Evolutionary conservation across 495 filamentous ascomycete species (phyloP).

Genomic region (Trichoderma erinaceum): DNA sequence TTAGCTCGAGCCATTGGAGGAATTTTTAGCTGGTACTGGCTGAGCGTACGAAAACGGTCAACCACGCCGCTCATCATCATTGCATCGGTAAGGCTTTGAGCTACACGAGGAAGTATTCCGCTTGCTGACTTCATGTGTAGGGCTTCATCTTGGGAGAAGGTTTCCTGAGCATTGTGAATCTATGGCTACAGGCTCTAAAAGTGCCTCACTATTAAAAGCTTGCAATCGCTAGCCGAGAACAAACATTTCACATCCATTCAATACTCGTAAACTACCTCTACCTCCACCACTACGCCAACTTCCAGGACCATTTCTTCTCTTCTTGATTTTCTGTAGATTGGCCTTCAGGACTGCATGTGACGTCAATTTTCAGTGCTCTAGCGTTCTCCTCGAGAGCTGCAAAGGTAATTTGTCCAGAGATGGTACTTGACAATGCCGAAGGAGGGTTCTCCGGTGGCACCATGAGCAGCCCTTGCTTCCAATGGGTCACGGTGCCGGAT

Average conservation of each 20-base stretch:
- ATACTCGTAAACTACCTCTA: neutral
- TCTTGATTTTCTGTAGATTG: neutral
- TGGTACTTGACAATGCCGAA: conserved; percentile 26
- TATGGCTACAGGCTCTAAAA: conserved; percentile 69
- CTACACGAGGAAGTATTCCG: neutral
- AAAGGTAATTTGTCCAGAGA: conserved; percentile 43
- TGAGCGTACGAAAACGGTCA: conserved; percentile 39
- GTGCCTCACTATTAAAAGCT: conserved; percentile 66
- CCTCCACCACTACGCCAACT: neutral
- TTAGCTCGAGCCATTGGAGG: conserved; percentile 84
- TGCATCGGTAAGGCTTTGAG: conserved; percentile 42
- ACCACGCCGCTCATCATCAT: conserved; percentile 54
- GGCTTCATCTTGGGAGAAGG: conserved; percentile 94
- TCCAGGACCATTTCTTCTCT: conserved; percentile 14
- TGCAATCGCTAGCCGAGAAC: conserved; percentile 20
- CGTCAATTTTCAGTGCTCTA: conserved; percentile 39
- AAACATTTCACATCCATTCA: neutral
- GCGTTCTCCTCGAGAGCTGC: conserved; percentile 41
- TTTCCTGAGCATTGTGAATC: conserved; percentile 84
- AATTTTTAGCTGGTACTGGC: conserved; percentile 78
- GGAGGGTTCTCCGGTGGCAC: conserved; percentile 30
- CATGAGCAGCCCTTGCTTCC: conserved; percentile 70
- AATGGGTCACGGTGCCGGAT: conserved; percentile 72
- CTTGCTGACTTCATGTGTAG: conserved; percentile 23
- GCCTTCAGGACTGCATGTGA: conserved; percentile 34